These are phyloP conservation scores for Neonothopanus nambi DNA, from an alignment of 1,284 basidiomycete genomes.

Conservation along the genomic window DNA sequence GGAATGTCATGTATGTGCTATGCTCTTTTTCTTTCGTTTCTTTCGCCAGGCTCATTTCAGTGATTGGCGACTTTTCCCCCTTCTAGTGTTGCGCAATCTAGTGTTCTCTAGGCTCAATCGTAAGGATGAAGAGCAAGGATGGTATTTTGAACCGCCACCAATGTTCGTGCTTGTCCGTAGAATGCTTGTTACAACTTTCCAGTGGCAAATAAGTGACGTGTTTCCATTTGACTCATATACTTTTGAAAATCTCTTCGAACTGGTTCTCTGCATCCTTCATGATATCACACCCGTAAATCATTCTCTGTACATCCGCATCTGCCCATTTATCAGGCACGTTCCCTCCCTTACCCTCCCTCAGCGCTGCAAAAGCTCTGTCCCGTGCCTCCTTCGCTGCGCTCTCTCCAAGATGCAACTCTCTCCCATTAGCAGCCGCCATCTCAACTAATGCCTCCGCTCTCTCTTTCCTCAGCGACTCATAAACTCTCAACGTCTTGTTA, in stretches of 20 bases:
- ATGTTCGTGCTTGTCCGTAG: too few species aligned
- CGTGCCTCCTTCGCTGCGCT: slow-evolving; percentile 18
- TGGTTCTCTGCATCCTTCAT: slow-evolving; percentile 17
- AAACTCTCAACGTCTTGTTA: slow-evolving; percentile 18
- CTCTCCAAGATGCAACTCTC: slow-evolving; percentile 18
- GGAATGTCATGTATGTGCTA: too few species aligned
- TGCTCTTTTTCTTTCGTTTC: too few species aligned
- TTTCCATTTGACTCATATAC: too few species aligned
- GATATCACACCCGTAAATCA: slow-evolving; percentile 23
- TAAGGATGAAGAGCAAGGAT: too few species aligned
- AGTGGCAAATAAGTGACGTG: too few species aligned
- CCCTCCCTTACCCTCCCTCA: slow-evolving; percentile 19
- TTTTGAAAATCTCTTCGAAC: slow-evolving; percentile 10
- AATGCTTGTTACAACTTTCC: too few species aligned
- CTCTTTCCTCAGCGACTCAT: slow-evolving; percentile 22
- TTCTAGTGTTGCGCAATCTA: too few species aligned
- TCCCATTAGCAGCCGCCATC: slow-evolving; percentile 20
- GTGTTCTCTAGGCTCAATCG: too few species aligned
- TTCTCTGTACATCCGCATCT: slow-evolving; percentile 22
- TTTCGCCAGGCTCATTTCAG: too few species aligned
- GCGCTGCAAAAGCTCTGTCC: slow-evolving; percentile 19
- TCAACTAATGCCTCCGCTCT: slow-evolving; percentile 22
- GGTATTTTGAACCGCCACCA: too few species aligned
- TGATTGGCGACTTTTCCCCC: too few species aligned
- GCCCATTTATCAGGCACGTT: slow-evolving; percentile 22